Percentiles rank a stretch among this genome's conserved stretches.
Evolutionary conservation across 352 stramenopile genomes (phyloP).

Genomic region (Phytophthora parvispora): DNA sequence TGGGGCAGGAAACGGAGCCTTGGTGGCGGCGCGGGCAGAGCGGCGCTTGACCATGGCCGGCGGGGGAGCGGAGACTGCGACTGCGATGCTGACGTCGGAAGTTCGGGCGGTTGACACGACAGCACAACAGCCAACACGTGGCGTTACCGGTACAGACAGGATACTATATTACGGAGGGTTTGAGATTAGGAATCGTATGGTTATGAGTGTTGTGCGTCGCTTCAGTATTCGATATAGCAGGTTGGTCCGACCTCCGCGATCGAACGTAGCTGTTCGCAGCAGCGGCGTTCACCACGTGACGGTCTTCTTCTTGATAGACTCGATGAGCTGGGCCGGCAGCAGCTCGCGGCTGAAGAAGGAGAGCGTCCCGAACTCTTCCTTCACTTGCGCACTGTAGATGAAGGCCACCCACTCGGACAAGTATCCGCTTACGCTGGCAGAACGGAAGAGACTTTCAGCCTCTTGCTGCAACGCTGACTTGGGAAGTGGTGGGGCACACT

Average conservation of each 20-base stretch:
- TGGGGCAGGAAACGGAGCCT: not conserved
- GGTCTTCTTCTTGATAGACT: slow-evolving; percentile 54
- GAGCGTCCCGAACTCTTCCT: slow-evolving; percentile 54
- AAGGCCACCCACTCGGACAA: slow-evolving; percentile 55
- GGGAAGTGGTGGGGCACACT: slow-evolving; percentile 7
- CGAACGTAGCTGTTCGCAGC: no score
- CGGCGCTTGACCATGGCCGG: slow-evolving; percentile 24
- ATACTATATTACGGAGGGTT: slow-evolving; percentile 1
- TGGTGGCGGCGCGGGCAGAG: slow-evolving; percentile 1
- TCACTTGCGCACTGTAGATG: slow-evolving; percentile 49
- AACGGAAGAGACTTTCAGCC: slow-evolving; percentile 8
- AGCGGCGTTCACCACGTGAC: slow-evolving; percentile 46
- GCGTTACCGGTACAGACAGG: not conserved
- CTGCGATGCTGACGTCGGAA: slow-evolving; percentile 24
- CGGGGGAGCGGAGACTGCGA: slow-evolving; percentile 14
- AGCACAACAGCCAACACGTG: slow-evolving; percentile 9
- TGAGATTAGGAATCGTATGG: not conserved
- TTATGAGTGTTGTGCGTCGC: not conserved
- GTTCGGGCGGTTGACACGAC: slow-evolving; percentile 19
- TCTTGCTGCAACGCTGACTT: slow-evolving; percentile 13
- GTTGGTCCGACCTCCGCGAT: not conserved
- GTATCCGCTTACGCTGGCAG: slow-evolving; percentile 6
- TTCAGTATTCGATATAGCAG: slow-evolving; percentile 24
- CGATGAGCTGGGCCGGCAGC: slow-evolving; percentile 55
- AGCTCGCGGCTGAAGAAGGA: slow-evolving; percentile 59